phyloP scores from a whole-genome alignment of 1,284 basidiomycete genomes.

The Malassezia obtusa region DNA sequence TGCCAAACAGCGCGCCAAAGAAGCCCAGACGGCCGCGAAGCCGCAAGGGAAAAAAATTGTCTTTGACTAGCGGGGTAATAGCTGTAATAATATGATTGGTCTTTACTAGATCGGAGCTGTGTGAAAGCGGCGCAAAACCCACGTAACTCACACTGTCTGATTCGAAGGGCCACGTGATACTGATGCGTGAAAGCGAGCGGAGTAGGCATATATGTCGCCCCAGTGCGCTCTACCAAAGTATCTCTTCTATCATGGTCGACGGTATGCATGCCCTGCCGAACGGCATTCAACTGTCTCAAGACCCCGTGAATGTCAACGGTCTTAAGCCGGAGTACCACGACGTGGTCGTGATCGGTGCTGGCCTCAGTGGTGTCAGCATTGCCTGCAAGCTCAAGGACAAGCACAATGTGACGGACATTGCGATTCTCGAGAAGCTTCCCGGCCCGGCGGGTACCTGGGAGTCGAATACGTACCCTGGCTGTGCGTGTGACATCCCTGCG shows the following conservation, averaged over 20 bases:
- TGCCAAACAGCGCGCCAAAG: slow-evolving; percentile 13
- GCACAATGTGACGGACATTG: slow-evolving; percentile 28
- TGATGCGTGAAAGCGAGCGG: not conserved
- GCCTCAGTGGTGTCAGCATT: slow-evolving; percentile 36
- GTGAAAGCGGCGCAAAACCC: not conserved
- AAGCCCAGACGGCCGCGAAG: not conserved
- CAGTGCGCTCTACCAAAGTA: too few species aligned
- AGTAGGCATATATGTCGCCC: not conserved
- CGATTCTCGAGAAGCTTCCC: slow-evolving; percentile 24
- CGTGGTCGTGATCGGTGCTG: slow-evolving; percentile 37
- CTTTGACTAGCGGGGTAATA: slow-evolving; percentile 11
- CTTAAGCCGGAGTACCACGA: slow-evolving; percentile 35
- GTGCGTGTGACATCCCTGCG: slow-evolving; percentile 41
- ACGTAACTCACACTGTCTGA: too few species aligned
- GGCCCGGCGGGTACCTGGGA: slow-evolving; percentile 35
- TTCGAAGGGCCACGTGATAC: too few species aligned
- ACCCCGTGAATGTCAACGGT: slow-evolving; percentile 14
- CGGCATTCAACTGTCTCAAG: slow-evolving; percentile 10
- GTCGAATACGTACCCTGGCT: slow-evolving; percentile 37
- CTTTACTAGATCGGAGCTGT: too few species aligned
- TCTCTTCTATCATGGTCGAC: not conserved
- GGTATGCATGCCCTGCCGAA: not conserved
- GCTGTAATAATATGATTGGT: not conserved
- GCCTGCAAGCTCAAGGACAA: slow-evolving; percentile 36
- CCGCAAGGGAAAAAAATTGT: slow-evolving; percentile 14